Percentiles rank a stretch among this genome's conserved stretches.
These are phyloP conservation scores for Hanseniaspora vineae DNA, from an alignment of 805 yeast species.

Conservation along the genomic window DNA sequence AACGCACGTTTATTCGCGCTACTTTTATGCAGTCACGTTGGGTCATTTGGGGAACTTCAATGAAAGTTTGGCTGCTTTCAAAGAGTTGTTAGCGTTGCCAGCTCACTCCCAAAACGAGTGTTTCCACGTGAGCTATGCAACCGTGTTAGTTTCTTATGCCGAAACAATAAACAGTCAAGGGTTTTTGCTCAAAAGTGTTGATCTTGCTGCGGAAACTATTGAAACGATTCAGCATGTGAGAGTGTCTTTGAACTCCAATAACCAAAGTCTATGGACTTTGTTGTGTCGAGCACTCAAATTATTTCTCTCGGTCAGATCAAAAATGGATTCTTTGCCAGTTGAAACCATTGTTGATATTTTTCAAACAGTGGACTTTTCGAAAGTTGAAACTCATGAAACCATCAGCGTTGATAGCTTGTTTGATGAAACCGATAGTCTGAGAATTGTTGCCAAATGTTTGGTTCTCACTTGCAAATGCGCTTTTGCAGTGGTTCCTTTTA, in stretches of 20 bases:
- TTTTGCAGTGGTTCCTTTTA: constrained; percentile 12
- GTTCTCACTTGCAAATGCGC: constrained; percentile 38
- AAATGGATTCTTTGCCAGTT: constrained; percentile 37
- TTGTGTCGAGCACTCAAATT: constrained; percentile 45
- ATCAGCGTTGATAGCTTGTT: constrained; percentile 11
- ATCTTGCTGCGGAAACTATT: constrained; percentile 34
- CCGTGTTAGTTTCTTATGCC: constrained; percentile 44
- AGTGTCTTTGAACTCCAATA: constrained; percentile 12
- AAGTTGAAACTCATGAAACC: constrained; percentile 21
- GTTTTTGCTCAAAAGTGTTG: constrained; percentile 52
- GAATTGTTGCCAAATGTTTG: constrained; percentile 29
- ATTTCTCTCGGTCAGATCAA: constrained; percentile 42
- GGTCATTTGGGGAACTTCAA: constrained; percentile 55
- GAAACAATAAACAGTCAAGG: constrained; percentile 42
- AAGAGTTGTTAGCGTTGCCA: constrained; percentile 24
- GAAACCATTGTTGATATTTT: constrained; percentile 23
- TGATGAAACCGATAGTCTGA: constrained; percentile 17
- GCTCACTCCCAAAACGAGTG: constrained; percentile 36
- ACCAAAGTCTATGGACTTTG: constrained; percentile 55
- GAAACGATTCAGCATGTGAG: constrained; percentile 15
- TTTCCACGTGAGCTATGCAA: constrained; percentile 40
- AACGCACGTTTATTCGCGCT: constrained; percentile 46
- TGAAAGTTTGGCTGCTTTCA: constrained; percentile 39
- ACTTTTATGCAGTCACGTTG: constrained; percentile 53
- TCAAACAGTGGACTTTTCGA: constrained; percentile 9